Evolutionary conservation across 2,329 filamentous ascomycete genomes (phyloP).

Genomic region (Trichoderma polysporum): DNA sequence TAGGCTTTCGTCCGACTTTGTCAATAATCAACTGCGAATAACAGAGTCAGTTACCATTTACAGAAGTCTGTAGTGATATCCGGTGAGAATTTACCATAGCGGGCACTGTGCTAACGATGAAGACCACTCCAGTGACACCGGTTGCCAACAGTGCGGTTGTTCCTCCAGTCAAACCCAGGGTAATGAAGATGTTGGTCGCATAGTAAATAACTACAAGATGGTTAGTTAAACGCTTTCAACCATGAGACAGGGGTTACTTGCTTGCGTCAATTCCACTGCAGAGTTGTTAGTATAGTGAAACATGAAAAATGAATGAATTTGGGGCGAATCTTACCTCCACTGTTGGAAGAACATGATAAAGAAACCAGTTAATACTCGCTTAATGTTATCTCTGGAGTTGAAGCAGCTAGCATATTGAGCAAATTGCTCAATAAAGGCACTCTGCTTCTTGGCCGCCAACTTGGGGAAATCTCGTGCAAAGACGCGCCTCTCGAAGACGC

Average conservation of each 20-base stretch:
- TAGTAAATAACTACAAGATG: conserved; percentile 68
- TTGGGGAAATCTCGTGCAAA: conserved; percentile 58
- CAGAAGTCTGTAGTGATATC: background rate
- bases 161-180: conserved; percentile 57
- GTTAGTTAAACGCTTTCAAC: conserved; percentile 61
- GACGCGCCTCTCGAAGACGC: conserved; percentile 69
- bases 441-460: conserved; percentile 42
- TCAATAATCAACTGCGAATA: conserved; percentile 56
- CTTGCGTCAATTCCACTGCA: conserved; percentile 25
- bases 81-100: conserved; percentile 43
- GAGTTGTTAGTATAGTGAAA: background rate
- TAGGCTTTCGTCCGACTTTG: conserved; percentile 60
- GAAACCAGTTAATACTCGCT: conserved; percentile 61
- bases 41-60: background rate
- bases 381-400: conserved; percentile 54
- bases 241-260: conserved; percentile 49
- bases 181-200: conserved; percentile 66
- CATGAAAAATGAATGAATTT: background rate
- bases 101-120: conserved; percentile 67
- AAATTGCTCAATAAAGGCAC: conserved; percentile 44
- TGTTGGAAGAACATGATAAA: conserved; percentile 59
- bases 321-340: conserved; percentile 31
- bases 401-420: conserved; percentile 51
- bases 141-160: conserved; percentile 63
- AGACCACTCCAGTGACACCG: conserved; percentile 68